These are phyloP conservation scores for Parvularia atlantis DNA, from an alignment of 78 protist species.

Conservation along the genomic window DNA sequence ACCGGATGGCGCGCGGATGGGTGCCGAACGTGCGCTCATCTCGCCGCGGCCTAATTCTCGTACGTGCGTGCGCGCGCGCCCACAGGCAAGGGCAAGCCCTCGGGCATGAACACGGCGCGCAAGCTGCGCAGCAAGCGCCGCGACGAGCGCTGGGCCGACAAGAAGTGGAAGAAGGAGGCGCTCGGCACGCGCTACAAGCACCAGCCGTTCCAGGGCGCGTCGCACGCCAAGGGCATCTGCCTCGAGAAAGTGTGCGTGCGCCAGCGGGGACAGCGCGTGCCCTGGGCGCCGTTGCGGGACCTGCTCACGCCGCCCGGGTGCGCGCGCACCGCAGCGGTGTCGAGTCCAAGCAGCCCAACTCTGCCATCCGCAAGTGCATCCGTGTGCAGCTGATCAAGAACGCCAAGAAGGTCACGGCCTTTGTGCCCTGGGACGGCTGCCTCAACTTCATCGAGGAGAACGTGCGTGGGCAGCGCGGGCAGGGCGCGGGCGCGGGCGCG, in stretches of 20 bases:
- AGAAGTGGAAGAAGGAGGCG: constrained; percentile 86
- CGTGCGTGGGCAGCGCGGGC: constrained; percentile 44
- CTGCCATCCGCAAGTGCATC: constrained; percentile 99
- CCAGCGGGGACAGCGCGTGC: not conserved
- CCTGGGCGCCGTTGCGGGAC: not conserved
- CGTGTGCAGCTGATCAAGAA: constrained; percentile 99
- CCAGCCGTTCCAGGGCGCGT: constrained; percentile 95
- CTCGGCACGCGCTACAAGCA: constrained; percentile 82
- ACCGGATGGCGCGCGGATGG: too few species aligned
- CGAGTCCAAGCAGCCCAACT: constrained; percentile 99
- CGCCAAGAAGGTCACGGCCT: constrained; percentile 99
- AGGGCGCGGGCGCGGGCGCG: too few species aligned
- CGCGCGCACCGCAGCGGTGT: constrained; percentile 71
- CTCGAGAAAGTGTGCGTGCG: constrained; percentile 78
- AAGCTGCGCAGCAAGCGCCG: constrained; percentile 61
- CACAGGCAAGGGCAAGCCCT: constrained; percentile 30
- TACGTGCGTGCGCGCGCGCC: too few species aligned
- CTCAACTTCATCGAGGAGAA: constrained; percentile 97
- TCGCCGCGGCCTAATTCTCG: too few species aligned
- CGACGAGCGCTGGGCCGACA: constrained; percentile 89
- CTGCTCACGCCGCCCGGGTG: not conserved
- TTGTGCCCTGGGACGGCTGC: constrained; percentile 99
- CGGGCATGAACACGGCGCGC: constrained; percentile 68
- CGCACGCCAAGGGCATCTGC: constrained; percentile 99
- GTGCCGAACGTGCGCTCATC: too few species aligned